phyloP scores from a whole-genome alignment of 2,329 filamentous ascomycete species.

The Epichloe bromicola region DNA sequence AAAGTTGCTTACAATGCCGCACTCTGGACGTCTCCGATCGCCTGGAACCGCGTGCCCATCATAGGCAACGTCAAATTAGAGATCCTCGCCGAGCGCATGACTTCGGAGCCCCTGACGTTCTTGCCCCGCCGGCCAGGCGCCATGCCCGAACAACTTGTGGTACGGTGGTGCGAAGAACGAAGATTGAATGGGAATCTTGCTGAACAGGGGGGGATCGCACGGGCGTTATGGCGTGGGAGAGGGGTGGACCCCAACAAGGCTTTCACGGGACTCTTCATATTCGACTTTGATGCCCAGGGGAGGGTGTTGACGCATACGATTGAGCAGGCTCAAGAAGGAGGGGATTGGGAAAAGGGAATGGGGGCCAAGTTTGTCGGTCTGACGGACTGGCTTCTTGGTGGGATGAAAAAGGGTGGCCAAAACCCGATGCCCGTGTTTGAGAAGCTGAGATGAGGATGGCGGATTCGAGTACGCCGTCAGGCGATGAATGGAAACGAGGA shows the following conservation, averaged over 20 bases:
- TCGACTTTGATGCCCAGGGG: conserved; percentile 85
- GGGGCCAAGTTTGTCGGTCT: conserved; percentile 76
- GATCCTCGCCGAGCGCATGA: conserved; percentile 83
- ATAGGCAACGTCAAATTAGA: conserved; percentile 80
- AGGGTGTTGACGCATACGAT: conserved; percentile 81
- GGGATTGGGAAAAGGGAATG: conserved; percentile 69
- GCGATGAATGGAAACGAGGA: too few relatives aligned
- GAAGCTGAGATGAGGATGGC: conserved; percentile 12
- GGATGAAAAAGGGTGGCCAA: conserved; percentile 34
- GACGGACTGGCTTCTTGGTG: conserved; percentile 88
- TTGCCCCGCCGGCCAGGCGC: conserved; percentile 38
- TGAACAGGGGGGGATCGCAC: conserved; percentile 31
- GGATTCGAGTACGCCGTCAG: not conserved
- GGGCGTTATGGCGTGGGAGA: conserved; percentile 24
- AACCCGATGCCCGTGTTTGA: conserved; percentile 24
- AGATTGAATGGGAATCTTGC: conserved; percentile 8
- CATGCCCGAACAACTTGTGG: conserved; percentile 67
- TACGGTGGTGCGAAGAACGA: conserved; percentile 60
- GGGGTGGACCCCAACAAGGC: conserved; percentile 49
- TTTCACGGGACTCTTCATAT: conserved; percentile 86
- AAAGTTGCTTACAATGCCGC: conserved; percentile 85
- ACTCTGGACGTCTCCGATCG: conserved; percentile 89
- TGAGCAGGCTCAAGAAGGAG: conserved; percentile 76
- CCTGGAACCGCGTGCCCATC: conserved; percentile 86
- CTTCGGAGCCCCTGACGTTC: conserved; percentile 40